Conservation (phyloP, 116 monocot species). For the Papilionanthe hybrid region DNA sequence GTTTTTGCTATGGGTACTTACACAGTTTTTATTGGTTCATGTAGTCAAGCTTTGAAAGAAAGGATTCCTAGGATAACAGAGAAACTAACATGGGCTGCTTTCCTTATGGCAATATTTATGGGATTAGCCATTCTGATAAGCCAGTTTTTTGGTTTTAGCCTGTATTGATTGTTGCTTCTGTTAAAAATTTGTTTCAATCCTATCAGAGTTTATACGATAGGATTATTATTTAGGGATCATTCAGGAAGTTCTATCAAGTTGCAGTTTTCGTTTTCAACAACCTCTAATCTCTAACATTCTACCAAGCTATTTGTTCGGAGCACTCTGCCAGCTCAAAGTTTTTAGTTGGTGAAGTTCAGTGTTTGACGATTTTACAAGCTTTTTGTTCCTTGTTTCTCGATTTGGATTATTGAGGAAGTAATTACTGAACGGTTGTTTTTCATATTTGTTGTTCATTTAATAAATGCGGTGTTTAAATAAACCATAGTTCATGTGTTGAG, state of each 20-base stretch:
- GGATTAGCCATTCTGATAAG: constrained; percentile 64
- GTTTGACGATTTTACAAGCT: neutral
- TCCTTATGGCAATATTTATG: constrained; percentile 71
- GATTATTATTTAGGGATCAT: neutral
- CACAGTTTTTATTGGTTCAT: constrained; percentile 88
- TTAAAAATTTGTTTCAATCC: neutral
- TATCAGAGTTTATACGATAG: neutral
- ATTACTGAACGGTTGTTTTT: neutral
- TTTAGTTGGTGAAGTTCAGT: neutral
- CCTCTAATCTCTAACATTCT: neutral
- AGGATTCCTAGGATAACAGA: constrained; percentile 85
- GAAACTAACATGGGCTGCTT: constrained; percentile 95
- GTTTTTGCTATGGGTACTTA: constrained; percentile 95
- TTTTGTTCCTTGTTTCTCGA: neutral
- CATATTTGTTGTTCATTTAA: neutral
- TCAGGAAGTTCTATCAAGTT: neutral
- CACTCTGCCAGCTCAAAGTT: neutral
- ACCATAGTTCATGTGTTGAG: neutral
- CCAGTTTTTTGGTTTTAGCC: constrained; percentile 73
- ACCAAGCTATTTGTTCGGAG: neutral
- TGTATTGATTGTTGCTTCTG: constrained; percentile 40
- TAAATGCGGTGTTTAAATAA: neutral
- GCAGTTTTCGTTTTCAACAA: neutral
- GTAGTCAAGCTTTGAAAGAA: constrained; percentile 81
- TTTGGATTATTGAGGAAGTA: neutral